Evolutionary conservation across 345 rosid genomes (phyloP).

Genomic region (Nasturtium officinale): DNA sequence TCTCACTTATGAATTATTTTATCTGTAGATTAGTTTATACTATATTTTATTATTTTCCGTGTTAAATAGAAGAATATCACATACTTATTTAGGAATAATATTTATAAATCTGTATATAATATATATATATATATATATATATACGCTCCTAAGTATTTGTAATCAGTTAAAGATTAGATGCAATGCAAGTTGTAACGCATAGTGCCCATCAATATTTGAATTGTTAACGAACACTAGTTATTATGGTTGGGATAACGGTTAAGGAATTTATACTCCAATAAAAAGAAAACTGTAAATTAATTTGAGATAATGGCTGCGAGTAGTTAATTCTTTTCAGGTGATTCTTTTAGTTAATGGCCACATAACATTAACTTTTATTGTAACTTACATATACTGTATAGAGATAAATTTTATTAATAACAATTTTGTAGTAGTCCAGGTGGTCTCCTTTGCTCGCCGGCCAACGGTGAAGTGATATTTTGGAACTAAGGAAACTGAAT

Average conservation of each 20-base stretch:
- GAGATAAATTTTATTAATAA: neutral
- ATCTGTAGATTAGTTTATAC: neutral
- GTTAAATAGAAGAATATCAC: neutral
- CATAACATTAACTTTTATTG: neutral
- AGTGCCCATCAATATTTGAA: neutral
- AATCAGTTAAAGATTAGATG: neutral
- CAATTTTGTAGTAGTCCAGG: neutral
- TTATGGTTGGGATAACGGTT: conserved; percentile 2
- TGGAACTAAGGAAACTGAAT: neutral
- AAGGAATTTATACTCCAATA: neutral
- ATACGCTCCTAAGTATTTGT: neutral
- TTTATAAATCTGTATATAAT: no score
- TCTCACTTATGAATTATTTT: no score
- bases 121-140: no score
- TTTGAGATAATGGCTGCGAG: conserved; percentile 5
- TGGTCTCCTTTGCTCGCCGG: neutral
- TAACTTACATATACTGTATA: neutral
- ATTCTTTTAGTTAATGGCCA: conserved; percentile 6
- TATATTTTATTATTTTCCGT: no score
- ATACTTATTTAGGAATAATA: no score
- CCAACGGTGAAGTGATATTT: neutral
- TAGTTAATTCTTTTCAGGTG: conserved; percentile 11
- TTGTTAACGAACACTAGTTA: neutral
- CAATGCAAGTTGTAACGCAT: conserved; percentile 20
- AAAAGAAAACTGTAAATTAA: conserved; percentile 9